Conservation (phyloP, 2,329 filamentous ascomycete species). For the Thelonectria olida region DNA sequence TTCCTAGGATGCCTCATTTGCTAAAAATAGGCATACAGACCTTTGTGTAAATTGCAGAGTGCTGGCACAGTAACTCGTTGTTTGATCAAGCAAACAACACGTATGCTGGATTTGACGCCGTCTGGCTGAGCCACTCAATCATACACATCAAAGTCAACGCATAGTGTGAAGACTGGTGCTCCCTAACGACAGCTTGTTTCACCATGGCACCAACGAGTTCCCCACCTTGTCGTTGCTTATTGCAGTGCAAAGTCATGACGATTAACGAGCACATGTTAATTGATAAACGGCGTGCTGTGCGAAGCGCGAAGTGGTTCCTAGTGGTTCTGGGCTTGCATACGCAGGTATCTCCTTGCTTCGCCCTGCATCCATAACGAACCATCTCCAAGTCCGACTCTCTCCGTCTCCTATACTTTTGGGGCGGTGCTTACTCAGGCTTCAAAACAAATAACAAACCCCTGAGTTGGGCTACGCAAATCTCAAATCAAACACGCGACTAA, state of each 20-base stretch:
- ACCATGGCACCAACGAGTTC: neutral
- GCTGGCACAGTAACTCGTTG: neutral
- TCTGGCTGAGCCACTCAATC: neutral
- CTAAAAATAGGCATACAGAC: neutral
- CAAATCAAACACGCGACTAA: constrained; percentile 11
- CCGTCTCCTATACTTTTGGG: neutral
- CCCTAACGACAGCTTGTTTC: neutral
- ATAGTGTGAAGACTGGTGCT: neutral
- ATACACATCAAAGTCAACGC: neutral
- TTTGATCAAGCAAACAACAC: neutral
- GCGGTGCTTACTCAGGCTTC: neutral
- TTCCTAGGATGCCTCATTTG: neutral
- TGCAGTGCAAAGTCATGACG: neutral
- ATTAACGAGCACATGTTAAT: neutral
- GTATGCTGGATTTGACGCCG: neutral
- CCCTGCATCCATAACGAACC: neutral
- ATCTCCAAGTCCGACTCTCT: neutral
- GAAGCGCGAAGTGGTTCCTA: neutral
- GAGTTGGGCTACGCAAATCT: constrained; percentile 27
- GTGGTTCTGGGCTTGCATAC: neutral
- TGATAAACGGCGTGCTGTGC: neutral
- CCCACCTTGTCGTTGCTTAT: neutral
- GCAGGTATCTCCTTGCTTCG: neutral
- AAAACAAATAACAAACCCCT: constrained; percentile 10
- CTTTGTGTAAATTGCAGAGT: no score